Conservation (phyloP, 768 basidiomycete genomes). For the Mycena metata region DNA sequence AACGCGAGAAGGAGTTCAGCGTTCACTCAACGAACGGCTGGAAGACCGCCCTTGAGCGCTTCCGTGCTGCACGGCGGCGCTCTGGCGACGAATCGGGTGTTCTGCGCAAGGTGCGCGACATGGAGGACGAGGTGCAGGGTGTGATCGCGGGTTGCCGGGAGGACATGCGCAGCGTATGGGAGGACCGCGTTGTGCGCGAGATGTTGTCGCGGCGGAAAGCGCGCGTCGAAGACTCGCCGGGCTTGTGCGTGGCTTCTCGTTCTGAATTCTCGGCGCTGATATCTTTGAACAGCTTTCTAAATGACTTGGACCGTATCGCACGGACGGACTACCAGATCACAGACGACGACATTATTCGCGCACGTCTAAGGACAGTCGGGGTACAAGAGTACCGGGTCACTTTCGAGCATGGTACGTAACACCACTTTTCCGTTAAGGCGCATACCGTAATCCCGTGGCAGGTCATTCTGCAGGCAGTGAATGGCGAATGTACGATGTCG, state of each 20-base stretch:
- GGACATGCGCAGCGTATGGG: constrained; percentile 79
- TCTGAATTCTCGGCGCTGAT: constrained; percentile 2
- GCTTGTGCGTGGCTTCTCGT: constrained; percentile 69
- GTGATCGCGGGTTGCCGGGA: constrained; percentile 72
- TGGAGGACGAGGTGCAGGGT: constrained; percentile 69
- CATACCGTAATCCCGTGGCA: constrained; percentile 41
- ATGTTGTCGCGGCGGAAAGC: constrained; percentile 67
- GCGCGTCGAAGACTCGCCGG: constrained; percentile 76
- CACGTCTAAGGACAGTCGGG: constrained; percentile 82
- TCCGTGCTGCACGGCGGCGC: constrained; percentile 55
- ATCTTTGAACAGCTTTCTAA: constrained; percentile 68
- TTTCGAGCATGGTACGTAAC: constrained; percentile 68
- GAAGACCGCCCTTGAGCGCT: constrained; percentile 72
- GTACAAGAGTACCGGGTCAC: constrained; percentile 81
- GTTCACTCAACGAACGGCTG: constrained; percentile 76
- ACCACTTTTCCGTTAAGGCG: constrained; percentile 6
- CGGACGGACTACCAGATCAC: constrained; percentile 73
- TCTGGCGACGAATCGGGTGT: constrained; percentile 36
- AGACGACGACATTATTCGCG: constrained; percentile 84
- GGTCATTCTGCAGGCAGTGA: constrained; percentile 74
- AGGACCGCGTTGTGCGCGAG: constrained; percentile 72
- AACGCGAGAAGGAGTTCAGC: constrained; percentile 59
- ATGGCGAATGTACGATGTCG: constrained; percentile 88
- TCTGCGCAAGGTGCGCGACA: constrained; percentile 51
- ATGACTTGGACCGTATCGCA: constrained; percentile 77